Conservation (phyloP, 1,139 yeast species). For the Hyphopichia fennica region DNA sequence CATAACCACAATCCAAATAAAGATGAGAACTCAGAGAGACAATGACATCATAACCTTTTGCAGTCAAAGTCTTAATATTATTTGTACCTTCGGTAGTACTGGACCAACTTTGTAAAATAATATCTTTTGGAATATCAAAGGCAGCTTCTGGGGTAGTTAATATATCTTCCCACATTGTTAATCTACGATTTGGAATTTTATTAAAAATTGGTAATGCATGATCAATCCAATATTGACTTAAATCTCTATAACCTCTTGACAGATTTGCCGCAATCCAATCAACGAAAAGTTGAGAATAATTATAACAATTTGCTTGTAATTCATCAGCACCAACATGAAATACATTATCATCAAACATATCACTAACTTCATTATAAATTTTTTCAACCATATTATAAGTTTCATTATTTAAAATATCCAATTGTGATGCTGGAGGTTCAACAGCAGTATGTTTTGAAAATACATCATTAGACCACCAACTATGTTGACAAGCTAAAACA, state of each 20-base stretch:
- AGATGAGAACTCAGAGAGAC: slow-evolving; percentile 38
- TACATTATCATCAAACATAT: slow-evolving; percentile 34
- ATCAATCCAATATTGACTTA: slow-evolving; percentile 43
- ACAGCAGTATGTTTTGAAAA: slow-evolving; percentile 30
- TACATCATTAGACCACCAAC: slow-evolving; percentile 31
- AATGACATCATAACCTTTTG: slow-evolving; percentile 43
- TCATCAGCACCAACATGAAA: slow-evolving; percentile 54
- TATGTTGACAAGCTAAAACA: slow-evolving; percentile 34
- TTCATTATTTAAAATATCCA: slow-evolving; percentile 35
- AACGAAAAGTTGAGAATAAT: slow-evolving; percentile 25
- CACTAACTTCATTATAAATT: slow-evolving; percentile 38
- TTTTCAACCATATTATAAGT: slow-evolving; percentile 35
- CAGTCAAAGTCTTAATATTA: slow-evolving; percentile 29
- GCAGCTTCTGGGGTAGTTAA: slow-evolving; percentile 24
- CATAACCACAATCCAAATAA: slow-evolving; percentile 50
- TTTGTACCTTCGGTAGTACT: slow-evolving; percentile 14
- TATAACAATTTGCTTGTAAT: slow-evolving; percentile 37
- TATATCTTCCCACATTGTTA: slow-evolving; percentile 54
- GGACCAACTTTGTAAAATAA: slow-evolving; percentile 46
- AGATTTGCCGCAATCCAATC: slow-evolving; percentile 30
- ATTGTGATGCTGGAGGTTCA: slow-evolving; percentile 52
- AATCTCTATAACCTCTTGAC: slow-evolving; percentile 27
- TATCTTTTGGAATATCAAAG: slow-evolving; percentile 26
- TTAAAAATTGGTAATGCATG: slow-evolving; percentile 35
- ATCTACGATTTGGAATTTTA: slow-evolving; percentile 18